phyloP scores from a whole-genome alignment of 1,284 basidiomycete genomes.

The Moniliella sp. region DNA sequence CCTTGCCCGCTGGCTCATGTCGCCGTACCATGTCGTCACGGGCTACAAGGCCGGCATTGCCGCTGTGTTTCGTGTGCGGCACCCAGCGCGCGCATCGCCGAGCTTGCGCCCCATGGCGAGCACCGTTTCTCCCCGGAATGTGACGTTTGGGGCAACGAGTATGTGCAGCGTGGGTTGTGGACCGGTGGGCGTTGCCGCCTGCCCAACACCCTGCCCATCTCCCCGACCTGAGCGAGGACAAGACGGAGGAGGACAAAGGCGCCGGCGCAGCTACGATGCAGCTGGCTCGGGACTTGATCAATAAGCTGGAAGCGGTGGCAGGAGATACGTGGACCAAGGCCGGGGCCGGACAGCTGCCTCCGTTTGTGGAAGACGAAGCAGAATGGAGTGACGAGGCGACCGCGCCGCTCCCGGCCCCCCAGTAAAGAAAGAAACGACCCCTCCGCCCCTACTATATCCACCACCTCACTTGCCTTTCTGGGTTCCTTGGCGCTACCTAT shows the following conservation, averaged over 20 bases:
- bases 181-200: slow-evolving; percentile 1
- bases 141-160: slow-evolving; percentile 21
- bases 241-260: slow-evolving; percentile 3
- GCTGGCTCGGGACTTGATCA: slow-evolving; percentile 11
- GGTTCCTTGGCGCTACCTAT: too few species aligned
- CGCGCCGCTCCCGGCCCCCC: too few species aligned
- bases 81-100: slow-evolving; percentile 19
- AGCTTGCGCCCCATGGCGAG: slow-evolving; percentile 8
- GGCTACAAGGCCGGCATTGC: slow-evolving; percentile 29
- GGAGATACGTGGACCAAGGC: slow-evolving; percentile 14
- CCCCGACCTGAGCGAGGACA: background rate
- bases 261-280: slow-evolving; percentile 6
- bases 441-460: too few species aligned
- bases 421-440: too few species aligned
- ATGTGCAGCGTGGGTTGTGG: slow-evolving; percentile 23
- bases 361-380: slow-evolving; percentile 9
- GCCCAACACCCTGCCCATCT: background rate
- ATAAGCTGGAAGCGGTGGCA: slow-evolving; percentile 8
- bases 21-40: slow-evolving; percentile 27
- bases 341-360: slow-evolving; percentile 11
- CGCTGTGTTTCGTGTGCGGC: slow-evolving; percentile 4
- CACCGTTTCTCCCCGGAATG: slow-evolving; percentile 23
- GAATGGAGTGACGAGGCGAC: too few species aligned
- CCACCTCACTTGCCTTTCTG: too few species aligned
- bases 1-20: slow-evolving; percentile 20